phyloP scores from a whole-genome alignment of 78 protist genomes.

The Dictyostelium firmibasis region DNA sequence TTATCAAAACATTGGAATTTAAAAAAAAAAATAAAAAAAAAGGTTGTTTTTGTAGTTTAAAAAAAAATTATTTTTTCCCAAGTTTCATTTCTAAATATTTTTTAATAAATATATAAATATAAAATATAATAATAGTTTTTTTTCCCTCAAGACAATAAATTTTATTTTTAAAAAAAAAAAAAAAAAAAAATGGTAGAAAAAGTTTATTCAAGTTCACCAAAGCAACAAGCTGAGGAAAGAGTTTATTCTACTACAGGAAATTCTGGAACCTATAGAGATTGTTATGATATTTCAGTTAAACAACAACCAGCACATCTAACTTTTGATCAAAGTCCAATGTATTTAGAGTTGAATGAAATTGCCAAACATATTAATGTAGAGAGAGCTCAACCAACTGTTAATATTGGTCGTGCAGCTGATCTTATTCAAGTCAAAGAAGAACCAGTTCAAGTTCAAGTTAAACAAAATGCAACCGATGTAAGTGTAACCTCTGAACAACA shows the following conservation, averaged over 20 bases:
- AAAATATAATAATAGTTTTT: background rate
- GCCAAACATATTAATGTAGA: slow-evolving; percentile 28
- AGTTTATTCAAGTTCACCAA: slow-evolving; percentile 14
- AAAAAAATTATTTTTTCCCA: background rate
- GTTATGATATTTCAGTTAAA: slow-evolving; percentile 40
- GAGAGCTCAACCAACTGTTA: slow-evolving; percentile 36
- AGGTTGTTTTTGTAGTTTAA: background rate
- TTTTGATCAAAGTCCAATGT: slow-evolving; percentile 18
- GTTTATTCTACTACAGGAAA: background rate
- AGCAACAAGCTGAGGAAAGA: background rate
- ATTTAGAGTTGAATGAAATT: slow-evolving; percentile 11
- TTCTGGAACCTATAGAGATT: background rate
- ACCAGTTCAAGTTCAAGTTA: slow-evolving; percentile 16
- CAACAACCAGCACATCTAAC: slow-evolving; percentile 46
- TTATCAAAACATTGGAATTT: background rate
- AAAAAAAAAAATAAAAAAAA: background rate
- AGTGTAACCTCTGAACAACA: slow-evolving; percentile 8
- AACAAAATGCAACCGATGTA: slow-evolving; percentile 24
- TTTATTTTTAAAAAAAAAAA: background rate
- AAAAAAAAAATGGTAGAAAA: slow-evolving; percentile 16
- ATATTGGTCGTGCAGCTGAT: slow-evolving; percentile 65
- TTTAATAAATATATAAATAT: background rate
- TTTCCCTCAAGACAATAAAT: background rate
- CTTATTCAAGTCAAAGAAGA: slow-evolving; percentile 37
- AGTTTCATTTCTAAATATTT: background rate